Evolutionary conservation across 164 flowering plant genomes (phyloP).

Genomic region (Sextonia rubra): DNA sequence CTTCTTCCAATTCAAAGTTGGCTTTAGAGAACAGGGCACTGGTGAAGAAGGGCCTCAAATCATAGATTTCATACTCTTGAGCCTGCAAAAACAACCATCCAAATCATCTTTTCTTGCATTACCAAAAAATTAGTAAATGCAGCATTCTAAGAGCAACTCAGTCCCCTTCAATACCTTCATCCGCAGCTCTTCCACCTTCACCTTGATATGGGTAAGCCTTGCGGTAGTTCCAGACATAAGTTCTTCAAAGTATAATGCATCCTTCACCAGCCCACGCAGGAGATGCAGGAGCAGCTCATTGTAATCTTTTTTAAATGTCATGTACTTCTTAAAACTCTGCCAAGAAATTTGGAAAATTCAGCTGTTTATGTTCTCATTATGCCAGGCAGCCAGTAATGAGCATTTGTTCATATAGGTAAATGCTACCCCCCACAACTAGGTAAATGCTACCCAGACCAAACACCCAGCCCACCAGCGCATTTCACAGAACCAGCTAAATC

Average conservation of each 20-base stretch:
- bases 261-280: slow-evolving; percentile 78
- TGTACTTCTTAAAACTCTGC: slow-evolving; percentile 90
- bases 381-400: too few species aligned
- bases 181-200: slow-evolving; percentile 69
- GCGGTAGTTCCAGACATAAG: slow-evolving; percentile 59
- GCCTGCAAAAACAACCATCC: slow-evolving; percentile 45
- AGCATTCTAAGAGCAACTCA: not conserved
- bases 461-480: too few species aligned
- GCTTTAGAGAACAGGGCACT: slow-evolving; percentile 54
- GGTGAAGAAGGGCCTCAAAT: slow-evolving; percentile 65
- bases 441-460: too few species aligned
- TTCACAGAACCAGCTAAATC: not conserved
- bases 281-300: slow-evolving; percentile 65
- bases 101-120: not conserved
- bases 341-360: slow-evolving; percentile 9
- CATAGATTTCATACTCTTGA: slow-evolving; percentile 65
- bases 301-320: slow-evolving; percentile 91
- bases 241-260: slow-evolving; percentile 79
- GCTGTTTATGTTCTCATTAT: too few species aligned
- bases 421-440: too few species aligned
- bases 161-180: slow-evolving; percentile 50
- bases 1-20: slow-evolving; percentile 55
- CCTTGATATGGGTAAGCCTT: slow-evolving; percentile 51
- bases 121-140: not conserved
- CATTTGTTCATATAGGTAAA: too few species aligned